A percentile compares a stretch with the other conserved stretches of the same genome.
These are phyloP conservation scores for Fusarium neocosmosporiellum DNA, from an alignment of 2,329 filamentous ascomycete species.

Conservation along the genomic window DNA sequence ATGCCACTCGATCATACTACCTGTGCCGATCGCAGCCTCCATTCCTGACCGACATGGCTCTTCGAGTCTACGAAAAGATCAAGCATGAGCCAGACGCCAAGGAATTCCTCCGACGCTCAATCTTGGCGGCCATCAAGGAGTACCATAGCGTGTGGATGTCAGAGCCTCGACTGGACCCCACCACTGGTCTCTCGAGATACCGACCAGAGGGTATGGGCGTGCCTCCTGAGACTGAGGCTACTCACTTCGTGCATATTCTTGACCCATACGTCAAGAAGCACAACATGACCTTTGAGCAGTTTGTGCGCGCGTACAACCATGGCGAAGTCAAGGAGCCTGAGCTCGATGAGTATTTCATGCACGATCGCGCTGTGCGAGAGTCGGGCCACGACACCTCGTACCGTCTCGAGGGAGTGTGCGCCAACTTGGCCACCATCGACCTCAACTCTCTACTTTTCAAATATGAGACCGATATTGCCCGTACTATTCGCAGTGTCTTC, in stretches of 20 bases:
- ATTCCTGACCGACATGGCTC: conserved; percentile 96
- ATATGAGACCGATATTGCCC: conserved; percentile 93
- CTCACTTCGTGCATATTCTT: conserved; percentile 86
- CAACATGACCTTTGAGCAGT: conserved; percentile 82
- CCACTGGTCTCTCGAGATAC: conserved; percentile 85
- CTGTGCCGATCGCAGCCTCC: conserved; percentile 93
- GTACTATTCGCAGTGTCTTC: conserved; percentile 86
- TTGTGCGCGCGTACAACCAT: conserved; percentile 89
- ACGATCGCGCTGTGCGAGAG: conserved; percentile 94
- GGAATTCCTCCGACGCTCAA: conserved; percentile 83
- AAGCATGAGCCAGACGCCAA: conserved; percentile 83
- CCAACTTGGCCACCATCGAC: conserved; percentile 91
- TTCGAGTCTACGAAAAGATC: conserved; percentile 93
- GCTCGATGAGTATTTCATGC: conserved; percentile 93
- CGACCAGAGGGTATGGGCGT: conserved; percentile 85
- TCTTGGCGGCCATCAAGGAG: conserved; percentile 95
- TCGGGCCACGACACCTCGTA: conserved; percentile 98
- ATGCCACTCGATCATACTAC: conserved; percentile 97
- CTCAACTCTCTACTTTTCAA: conserved; percentile 96
- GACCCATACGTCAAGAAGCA: conserved; percentile 87
- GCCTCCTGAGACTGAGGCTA: conserved; percentile 90
- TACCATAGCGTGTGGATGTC: conserved; percentile 91
- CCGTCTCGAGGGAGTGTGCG: conserved; percentile 87
- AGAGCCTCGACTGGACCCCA: conserved; percentile 80
- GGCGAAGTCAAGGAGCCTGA: conserved; percentile 83